A percentile compares a stretch with the other conserved stretches of the same genome.
phyloP scores from a whole-genome alignment of 495 filamentous ascomycete species.

The Penicillium dipodomyicola region DNA sequence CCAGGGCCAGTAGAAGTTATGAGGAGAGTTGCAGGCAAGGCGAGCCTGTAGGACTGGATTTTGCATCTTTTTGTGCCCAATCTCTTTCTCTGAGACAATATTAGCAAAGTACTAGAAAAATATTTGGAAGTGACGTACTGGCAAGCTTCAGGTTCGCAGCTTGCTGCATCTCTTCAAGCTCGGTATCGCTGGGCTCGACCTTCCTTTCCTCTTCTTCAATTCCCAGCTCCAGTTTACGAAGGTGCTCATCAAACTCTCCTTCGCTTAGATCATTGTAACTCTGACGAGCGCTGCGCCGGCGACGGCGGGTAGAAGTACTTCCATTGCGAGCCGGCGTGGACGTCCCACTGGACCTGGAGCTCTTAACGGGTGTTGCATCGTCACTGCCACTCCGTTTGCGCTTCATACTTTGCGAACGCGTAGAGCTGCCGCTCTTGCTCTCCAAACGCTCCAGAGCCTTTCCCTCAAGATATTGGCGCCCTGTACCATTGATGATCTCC shows the following conservation, averaged over 20 bases:
- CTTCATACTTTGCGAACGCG: slow-evolving; percentile 49
- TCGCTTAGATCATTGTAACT: slow-evolving; percentile 78
- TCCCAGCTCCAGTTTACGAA: slow-evolving; percentile 58
- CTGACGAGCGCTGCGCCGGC: slow-evolving; percentile 43
- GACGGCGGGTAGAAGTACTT: slow-evolving; percentile 43
- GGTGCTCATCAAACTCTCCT: slow-evolving; percentile 65
- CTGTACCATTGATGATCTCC: slow-evolving; percentile 74
- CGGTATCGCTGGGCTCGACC: slow-evolving; percentile 47
- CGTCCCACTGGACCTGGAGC: slow-evolving; percentile 64
- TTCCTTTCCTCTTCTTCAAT: slow-evolving; percentile 56
- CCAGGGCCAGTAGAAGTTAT: slow-evolving; percentile 97
- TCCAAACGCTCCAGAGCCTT: slow-evolving; percentile 70
- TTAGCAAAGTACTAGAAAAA: slow-evolving; percentile 11
- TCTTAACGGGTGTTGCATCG: slow-evolving; percentile 57
- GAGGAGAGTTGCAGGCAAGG: slow-evolving; percentile 86
- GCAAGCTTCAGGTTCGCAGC: slow-evolving; percentile 75
- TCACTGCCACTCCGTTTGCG: slow-evolving; percentile 49
- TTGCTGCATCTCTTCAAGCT: slow-evolving; percentile 63
- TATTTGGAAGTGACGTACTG: slow-evolving; percentile 47
- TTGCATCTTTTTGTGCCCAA: slow-evolving; percentile 87
- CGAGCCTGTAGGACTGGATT: slow-evolving; percentile 94
- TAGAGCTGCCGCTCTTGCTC: slow-evolving; percentile 33
- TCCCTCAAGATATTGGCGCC: slow-evolving; percentile 76
- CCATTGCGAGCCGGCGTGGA: slow-evolving; percentile 62
- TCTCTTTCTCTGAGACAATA: slow-evolving; percentile 62